phyloP scores from a whole-genome alignment of 2,329 filamentous ascomycete genomes.

The Aspergillus calidoustus region DNA sequence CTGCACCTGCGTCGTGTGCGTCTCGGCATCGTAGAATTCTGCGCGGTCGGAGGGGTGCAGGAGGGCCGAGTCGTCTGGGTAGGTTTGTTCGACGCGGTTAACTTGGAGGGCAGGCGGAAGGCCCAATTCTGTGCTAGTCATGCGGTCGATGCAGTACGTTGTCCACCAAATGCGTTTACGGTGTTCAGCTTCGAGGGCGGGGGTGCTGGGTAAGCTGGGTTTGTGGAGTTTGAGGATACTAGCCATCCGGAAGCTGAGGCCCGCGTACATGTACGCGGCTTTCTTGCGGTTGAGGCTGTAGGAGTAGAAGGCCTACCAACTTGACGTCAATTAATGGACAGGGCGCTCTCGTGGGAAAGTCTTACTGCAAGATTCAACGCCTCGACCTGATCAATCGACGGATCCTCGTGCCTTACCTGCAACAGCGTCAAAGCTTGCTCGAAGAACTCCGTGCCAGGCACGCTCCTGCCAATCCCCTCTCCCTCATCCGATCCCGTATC shows the following conservation, averaged over 20 bases:
- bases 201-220: neutral
- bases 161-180: conserved; percentile 29
- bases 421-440: conserved; percentile 24
- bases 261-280: conserved; percentile 26
- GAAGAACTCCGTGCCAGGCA: conserved; percentile 22
- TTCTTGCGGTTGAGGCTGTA: conserved; percentile 27
- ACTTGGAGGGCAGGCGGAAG: conserved; percentile 7
- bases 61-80: neutral
- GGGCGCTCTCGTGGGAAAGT: no score
- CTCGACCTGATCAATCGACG: conserved; percentile 26
- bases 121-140: conserved; percentile 20
- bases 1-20: neutral
- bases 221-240: conserved; percentile 20
- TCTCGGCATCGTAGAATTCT: neutral
- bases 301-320: conserved; percentile 25
- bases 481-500: neutral
- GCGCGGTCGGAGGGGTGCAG: neutral
- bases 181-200: conserved; percentile 22
- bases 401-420: conserved; percentile 21
- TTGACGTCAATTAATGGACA: no score
- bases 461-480: neutral
- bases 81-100: neutral
- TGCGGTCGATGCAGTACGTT: conserved; percentile 21
- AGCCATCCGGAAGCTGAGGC: conserved; percentile 20
- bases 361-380: conserved; percentile 27